These are phyloP conservation scores for Iris pallida DNA, from an alignment of 116 monocot genomes.

Conservation along the genomic window DNA sequence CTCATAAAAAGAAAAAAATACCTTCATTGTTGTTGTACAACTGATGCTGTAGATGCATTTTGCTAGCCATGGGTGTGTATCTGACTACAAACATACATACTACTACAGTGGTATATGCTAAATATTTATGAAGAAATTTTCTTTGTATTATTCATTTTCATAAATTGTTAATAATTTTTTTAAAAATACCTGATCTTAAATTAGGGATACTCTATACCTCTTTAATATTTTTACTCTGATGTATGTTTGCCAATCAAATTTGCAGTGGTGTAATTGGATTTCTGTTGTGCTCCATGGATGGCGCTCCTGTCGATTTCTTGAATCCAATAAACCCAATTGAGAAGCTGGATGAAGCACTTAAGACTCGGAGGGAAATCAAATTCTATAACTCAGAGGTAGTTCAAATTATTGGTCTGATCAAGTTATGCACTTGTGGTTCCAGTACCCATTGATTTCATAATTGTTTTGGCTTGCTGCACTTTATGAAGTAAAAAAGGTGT, in stretches of 20 bases:
- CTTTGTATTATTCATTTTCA: no score
- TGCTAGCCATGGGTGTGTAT: no score
- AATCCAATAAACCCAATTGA: constrained; percentile 92
- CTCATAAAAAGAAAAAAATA: no score
- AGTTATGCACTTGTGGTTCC: background rate
- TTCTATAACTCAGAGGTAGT: constrained; percentile 97
- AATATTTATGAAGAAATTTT: no score
- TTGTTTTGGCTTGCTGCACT: background rate
- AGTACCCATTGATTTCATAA: background rate
- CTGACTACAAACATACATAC: no score
- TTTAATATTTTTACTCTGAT: no score
- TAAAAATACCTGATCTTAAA: no score
- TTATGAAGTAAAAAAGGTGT: background rate
- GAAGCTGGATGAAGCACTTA: constrained; percentile 34
- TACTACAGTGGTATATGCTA: no score
- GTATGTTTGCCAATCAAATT: background rate
- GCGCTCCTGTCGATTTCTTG: constrained; percentile 63
- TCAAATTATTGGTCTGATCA: background rate
- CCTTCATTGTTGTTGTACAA: no score
- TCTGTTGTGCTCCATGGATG: constrained; percentile 82
- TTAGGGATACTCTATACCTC: no score
- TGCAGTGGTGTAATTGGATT: constrained; percentile 96
- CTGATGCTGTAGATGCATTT: no score
- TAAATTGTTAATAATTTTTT: no score
- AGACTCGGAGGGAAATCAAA: constrained; percentile 42